Evolutionary conservation across 2,329 filamentous ascomycete species (phyloP), one percentile per base, ranked within the genome.

Genomic region (Microcera coccophila): DNA sequence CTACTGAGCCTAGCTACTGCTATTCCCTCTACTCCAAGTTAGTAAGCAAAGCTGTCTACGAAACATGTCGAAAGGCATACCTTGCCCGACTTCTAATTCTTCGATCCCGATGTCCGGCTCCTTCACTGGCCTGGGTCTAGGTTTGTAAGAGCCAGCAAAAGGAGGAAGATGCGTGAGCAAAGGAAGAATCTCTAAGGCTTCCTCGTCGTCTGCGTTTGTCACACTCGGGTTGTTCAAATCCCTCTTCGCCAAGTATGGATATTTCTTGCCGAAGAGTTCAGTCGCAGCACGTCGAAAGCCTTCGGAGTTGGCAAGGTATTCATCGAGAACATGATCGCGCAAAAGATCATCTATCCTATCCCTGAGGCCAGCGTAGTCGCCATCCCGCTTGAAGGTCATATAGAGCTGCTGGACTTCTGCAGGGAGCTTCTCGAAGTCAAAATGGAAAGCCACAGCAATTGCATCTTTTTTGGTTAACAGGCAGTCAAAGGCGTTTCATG

Each of bases 231-330:
- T n/a, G n/a, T n/a, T n/a, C n/a, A n/a, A n/a, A n/a, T n/a, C n/a
- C n/a, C n/a, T n/a, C n/a, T n/a, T n/a, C n/a, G n/a, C 31, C 3
- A 57, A 37, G 15, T 48, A 48, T 7, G 50, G 44, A 39, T 60
- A 50, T 33, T 43, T 44, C 11, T 48, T 36, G 12, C 41, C 47
- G 36, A 61, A 60, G 10, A 64, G 38, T 3, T 48, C 34, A 14
- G 18, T 35, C 9, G 48, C 42, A 20, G 41, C 15, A 10, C 22
- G 5, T 44, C 14, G 10, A n/a, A n/a, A n/a, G n/a, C n/a, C n/a
- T n/a, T n/a, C 51, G 46, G 28, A 55, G 49, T 1, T 26, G 24
- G 8, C 39, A 12, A 63, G 40, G n/a, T 58, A 55, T 3, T 28
- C 38, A n/a, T 58, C 53, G 1, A 64, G 44, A 1, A 35, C 21